Evolutionary conservation across 495 filamentous ascomycete genomes (phyloP).

Genomic region (Trichoderma virens): DNA sequence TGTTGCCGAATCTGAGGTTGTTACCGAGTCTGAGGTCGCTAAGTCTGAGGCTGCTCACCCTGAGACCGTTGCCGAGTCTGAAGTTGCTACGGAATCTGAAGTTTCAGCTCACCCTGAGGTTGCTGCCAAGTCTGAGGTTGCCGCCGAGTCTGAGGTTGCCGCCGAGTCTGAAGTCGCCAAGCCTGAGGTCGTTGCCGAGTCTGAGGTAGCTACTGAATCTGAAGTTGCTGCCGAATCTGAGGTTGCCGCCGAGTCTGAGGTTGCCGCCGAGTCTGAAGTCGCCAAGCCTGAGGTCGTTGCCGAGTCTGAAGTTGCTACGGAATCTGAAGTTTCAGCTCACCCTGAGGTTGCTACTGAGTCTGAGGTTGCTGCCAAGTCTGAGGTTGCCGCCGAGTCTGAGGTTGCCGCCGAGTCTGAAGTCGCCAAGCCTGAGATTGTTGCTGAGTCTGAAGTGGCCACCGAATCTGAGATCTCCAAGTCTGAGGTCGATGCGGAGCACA

Average conservation of each 20-base stretch:
- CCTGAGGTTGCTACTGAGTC: background rate
- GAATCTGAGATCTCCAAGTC: background rate
- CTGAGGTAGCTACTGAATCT: background rate
- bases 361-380: background rate
- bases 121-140: background rate
- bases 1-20: background rate
- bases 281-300: background rate
- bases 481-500: background rate
- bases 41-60: background rate
- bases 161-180: background rate
- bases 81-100: background rate
- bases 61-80: background rate
- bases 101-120: background rate
- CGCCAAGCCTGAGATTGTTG: background rate
- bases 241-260: background rate
- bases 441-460: background rate
- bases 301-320: background rate
- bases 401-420: background rate
- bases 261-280: background rate
- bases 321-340: background rate
- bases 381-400: background rate
- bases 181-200: background rate
- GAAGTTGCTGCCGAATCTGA: background rate
- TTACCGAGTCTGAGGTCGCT: background rate
- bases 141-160: background rate